Conservation (phyloP, 352 stramenopile genomes). For the Globisporangium sylvaticum region DNA sequence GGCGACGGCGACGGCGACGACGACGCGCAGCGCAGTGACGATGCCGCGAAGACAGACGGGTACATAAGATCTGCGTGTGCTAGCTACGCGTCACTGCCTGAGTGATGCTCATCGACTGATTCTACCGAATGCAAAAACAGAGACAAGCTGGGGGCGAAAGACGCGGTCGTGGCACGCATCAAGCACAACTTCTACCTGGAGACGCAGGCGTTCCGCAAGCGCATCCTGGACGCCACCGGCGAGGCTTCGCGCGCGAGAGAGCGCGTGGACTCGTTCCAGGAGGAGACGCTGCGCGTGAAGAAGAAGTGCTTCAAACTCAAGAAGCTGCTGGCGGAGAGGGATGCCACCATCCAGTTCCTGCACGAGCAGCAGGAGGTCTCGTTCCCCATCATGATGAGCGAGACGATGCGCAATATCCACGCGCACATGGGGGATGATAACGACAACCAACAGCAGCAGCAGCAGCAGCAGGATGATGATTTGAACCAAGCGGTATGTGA, state of each 20-base stretch:
- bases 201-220: constrained; percentile 39
- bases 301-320: constrained; percentile 59
- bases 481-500: constrained; percentile 1
- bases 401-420: constrained; percentile 59
- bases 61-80: neutral
- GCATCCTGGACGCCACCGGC: constrained; percentile 29
- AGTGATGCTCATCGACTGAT: neutral
- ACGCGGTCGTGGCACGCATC: constrained; percentile 37
- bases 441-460: constrained; percentile 3
- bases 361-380: constrained; percentile 49
- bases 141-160: neutral
- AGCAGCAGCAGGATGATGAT: constrained; percentile 18
- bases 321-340: constrained; percentile 53
- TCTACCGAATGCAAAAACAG: neutral
- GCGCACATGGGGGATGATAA: constrained; percentile 27
- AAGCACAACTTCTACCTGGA: constrained; percentile 59
- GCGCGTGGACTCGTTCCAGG: constrained; percentile 30
- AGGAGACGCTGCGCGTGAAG: constrained; percentile 43
- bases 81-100: no score
- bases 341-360: constrained; percentile 41
- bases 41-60: neutral
- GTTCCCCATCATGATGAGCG: constrained; percentile 52
- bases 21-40: neutral
- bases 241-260: constrained; percentile 22
- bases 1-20: neutral